phyloP scores from a whole-genome alignment of 1,284 basidiomycete species.

The Cutaneotrichosporon sp. region DNA sequence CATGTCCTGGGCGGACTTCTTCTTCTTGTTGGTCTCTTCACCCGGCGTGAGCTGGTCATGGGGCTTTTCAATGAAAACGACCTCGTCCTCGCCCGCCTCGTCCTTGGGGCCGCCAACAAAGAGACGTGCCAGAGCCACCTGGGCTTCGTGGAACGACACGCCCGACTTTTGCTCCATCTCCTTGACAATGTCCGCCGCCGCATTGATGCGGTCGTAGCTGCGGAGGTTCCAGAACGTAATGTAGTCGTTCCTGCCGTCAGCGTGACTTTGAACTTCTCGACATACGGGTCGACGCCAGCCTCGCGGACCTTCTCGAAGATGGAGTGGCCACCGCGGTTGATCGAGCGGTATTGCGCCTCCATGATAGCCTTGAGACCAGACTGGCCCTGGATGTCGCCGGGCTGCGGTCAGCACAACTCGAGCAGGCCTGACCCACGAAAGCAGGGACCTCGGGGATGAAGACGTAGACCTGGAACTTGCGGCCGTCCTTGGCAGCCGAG shows the following conservation, averaged over 20 bases:
- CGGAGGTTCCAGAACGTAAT: conserved; percentile 83
- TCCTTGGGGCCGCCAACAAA: conserved; percentile 56
- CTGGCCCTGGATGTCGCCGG: conserved; percentile 72
- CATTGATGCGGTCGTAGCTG: conserved; percentile 85
- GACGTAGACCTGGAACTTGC: conserved; percentile 72
- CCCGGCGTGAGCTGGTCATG: conserved; percentile 58
- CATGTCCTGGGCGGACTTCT: conserved; percentile 38
- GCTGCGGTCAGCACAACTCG: conserved; percentile 16
- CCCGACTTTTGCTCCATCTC: conserved; percentile 69
- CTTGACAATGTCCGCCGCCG: conserved; percentile 58
- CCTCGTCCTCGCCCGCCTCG: conserved; percentile 45
- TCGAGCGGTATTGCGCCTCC: conserved; percentile 58
- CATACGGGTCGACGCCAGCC: conserved; percentile 73
- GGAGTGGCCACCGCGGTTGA: conserved; percentile 77
- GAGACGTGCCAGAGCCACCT: conserved; percentile 76
- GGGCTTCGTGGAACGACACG: conserved; percentile 74
- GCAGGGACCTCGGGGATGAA: conserved; percentile 61
- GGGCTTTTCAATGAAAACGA: conserved; percentile 45
- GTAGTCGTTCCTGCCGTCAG: conserved; percentile 21
- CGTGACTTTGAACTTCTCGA: background rate
- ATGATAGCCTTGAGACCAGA: conserved; percentile 58
- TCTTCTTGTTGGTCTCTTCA: conserved; percentile 48
- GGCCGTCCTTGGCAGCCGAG: conserved; percentile 62
- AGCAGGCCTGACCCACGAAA: conserved; percentile 27
- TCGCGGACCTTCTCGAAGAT: conserved; percentile 77